Percentiles rank a stretch among this genome's conserved stretches.
Evolutionary conservation across 2,329 filamentous ascomycete genomes (phyloP).

Genomic region (Diaporthe helianthi): DNA sequence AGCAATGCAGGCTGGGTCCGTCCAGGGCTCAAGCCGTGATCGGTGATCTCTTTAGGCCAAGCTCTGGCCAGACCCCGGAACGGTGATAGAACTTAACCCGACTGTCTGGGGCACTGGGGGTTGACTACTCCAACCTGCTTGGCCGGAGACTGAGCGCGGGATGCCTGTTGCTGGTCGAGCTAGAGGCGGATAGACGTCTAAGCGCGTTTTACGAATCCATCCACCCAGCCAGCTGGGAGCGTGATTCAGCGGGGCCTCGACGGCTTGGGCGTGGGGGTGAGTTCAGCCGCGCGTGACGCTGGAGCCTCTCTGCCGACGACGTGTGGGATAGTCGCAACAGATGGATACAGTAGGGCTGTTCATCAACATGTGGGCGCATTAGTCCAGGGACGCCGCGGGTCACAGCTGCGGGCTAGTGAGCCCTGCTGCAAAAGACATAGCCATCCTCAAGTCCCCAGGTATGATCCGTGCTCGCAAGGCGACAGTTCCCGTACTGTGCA

Average conservation of each 20-base stretch:
- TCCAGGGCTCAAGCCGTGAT: conserved; percentile 13
- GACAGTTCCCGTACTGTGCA: background rate
- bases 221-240: conserved; percentile 10
- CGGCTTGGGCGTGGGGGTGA: conserved; percentile 30
- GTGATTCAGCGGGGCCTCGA: conserved; percentile 9
- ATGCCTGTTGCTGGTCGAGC: conserved; percentile 14
- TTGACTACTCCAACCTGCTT: conserved; percentile 1
- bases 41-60: conserved; percentile 20
- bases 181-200: conserved; percentile 33
- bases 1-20: conserved; percentile 2
- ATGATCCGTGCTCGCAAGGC: conserved; percentile 18
- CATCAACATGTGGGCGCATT: background rate
- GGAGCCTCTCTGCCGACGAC: background rate
- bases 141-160: conserved; percentile 1
- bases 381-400: background rate
- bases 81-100: conserved; percentile 22
- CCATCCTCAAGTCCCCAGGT: conserved; percentile 7
- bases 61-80: conserved; percentile 12
- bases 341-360: background rate
- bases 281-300: conserved; percentile 21
- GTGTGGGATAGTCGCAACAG: background rate
- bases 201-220: conserved; percentile 16
- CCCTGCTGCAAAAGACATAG: conserved; percentile 3
- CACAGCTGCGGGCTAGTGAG: conserved; percentile 13
- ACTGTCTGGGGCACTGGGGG: conserved; percentile 20